Evolutionary conservation across 257 asterid species (phyloP), one percentile per base, ranked within the genome.

Genomic region (Hygrophila difformis): DNA sequence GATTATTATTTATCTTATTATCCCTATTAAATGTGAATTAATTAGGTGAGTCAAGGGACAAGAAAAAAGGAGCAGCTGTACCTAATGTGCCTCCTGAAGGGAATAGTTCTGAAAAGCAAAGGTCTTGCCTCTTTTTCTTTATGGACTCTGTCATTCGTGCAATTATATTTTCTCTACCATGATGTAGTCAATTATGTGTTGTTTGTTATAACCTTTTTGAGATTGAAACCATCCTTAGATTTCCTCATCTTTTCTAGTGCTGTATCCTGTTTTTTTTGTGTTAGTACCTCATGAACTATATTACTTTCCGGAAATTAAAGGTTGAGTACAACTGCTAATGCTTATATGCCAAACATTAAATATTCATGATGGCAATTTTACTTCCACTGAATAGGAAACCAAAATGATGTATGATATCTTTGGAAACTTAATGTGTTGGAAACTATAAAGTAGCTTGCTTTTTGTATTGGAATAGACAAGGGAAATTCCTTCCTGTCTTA

Each of bases 101-200:
- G 47, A 64, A 53, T 18, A 63, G 55, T 41, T 66, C 82, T 16
- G 96, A 75, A 44, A 91, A 82, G 63, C 98, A 91, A 62, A 76
- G 95, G 98, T 86, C 51, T 9, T 47, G 7, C 29, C 3, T 24
- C 29, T 2, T 24, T 24, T 24, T 3, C 23, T 28, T 14, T 44
- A 31, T 48, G 22, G 50, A 17, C 54, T 47, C 36, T 18, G 3
- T 36, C 20, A 18, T 6, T n/a, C 21, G 51, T 70, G 37, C 44
- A 10, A 18, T 37, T 28, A 6, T 41, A 47, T 39, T 68, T 13
- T 8, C 36, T 35, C 44, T 39, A 43, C 22, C 26, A 10, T 35
- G 14, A 49, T 9, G 39, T 20, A 2, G 14, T 39, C 36, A 22
- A 18, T 14, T 35, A 17, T 43, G 18, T 12, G 24, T 16, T 7